Percentiles rank a stretch among this genome's conserved stretches.
Evolutionary conservation across 106 monocot genomes (phyloP).

Genomic region (Cymbidium sinense): DNA sequence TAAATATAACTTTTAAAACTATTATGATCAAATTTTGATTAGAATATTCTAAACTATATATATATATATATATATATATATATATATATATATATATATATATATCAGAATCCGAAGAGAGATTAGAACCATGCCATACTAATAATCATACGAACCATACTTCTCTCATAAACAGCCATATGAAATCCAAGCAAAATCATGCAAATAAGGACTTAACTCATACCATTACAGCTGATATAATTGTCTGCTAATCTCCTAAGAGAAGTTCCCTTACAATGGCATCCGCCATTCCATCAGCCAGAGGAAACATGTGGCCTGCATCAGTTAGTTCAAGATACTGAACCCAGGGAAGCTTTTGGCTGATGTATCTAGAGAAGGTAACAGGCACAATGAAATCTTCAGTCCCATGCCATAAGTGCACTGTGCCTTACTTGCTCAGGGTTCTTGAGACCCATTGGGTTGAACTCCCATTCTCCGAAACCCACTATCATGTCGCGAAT

Average conservation of each 20-base stretch:
- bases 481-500: conserved; percentile 61
- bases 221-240: too few relatives aligned
- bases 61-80: too few relatives aligned
- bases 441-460: conserved; percentile 46
- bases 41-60: too few relatives aligned
- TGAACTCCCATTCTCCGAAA: conserved; percentile 55
- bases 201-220: too few relatives aligned
- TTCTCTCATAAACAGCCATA: too few relatives aligned
- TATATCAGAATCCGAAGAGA: too few relatives aligned
- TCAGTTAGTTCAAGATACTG: conserved; percentile 48
- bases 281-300: conserved; percentile 48
- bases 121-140: too few relatives aligned
- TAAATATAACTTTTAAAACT: too few relatives aligned
- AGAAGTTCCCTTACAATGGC: conserved; percentile 42
- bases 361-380: conserved; percentile 29
- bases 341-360: conserved; percentile 52
- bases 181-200: too few relatives aligned
- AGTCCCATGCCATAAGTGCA: conserved; percentile 67
- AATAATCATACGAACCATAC: too few relatives aligned
- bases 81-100: too few relatives aligned
- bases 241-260: background rate
- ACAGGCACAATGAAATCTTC: conserved; percentile 42
- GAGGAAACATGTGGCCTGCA: conserved; percentile 52
- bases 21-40: too few relatives aligned
- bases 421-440: conserved; percentile 32